These are phyloP conservation scores for Stachybotrys echinatus DNA, from an alignment of 2,329 filamentous ascomycete genomes.

Conservation along the genomic window DNA sequence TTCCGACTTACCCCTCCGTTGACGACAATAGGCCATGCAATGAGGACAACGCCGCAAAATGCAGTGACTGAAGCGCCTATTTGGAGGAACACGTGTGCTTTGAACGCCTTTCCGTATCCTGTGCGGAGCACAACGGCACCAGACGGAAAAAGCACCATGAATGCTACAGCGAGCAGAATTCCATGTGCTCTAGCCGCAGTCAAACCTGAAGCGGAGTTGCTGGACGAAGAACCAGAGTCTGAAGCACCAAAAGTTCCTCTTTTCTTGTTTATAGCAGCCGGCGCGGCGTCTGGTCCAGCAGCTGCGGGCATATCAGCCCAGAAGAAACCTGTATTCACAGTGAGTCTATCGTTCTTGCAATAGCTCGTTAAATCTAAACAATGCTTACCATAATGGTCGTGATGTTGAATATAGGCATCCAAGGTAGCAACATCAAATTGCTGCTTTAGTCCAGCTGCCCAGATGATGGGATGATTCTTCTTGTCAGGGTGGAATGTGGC, in stretches of 20 bases:
- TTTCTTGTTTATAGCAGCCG: not conserved
- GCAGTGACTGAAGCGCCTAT: not conserved
- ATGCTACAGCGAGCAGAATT: not conserved
- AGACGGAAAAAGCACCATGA: not conserved
- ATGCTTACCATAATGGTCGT: not conserved
- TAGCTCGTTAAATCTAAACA: too few relatives aligned
- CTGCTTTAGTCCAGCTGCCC: not conserved
- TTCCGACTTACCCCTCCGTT: not conserved
- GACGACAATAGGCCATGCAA: not conserved
- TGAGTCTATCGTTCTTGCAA: not conserved
- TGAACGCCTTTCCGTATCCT: not conserved
- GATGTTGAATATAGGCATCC: not conserved
- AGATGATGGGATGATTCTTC: not conserved
- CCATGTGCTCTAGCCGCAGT: not conserved
- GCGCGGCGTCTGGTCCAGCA: not conserved
- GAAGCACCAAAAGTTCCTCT: not conserved
- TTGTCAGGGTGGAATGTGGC: not conserved
- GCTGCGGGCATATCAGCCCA: not conserved
- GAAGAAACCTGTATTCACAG: not conserved
- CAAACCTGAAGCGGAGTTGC: not conserved
- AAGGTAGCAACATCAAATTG: not conserved
- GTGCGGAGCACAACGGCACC: not conserved
- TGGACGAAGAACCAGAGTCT: not conserved
- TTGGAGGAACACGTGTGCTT: not conserved
- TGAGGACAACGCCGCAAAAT: not conserved